Conservation (phyloP, 1,284 basidiomycete genomes). For the Cutaneotrichosporon mucoides region DNA sequence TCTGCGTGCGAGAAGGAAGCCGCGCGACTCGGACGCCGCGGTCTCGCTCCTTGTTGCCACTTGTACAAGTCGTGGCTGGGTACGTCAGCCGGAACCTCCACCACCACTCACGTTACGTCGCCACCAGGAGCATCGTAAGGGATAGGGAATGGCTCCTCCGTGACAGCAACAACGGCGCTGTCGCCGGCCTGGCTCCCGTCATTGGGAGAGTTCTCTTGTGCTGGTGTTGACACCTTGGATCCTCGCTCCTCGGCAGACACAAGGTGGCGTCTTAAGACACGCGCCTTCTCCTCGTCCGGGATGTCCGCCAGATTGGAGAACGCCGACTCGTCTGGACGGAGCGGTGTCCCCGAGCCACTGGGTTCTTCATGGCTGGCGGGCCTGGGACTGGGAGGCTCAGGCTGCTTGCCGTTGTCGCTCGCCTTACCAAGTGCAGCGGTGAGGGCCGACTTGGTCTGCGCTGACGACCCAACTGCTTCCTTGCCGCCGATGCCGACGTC, state of each 20-base stretch:
- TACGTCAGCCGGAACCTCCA: not conserved
- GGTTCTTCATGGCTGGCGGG: not conserved
- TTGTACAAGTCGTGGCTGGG: constrained; percentile 86
- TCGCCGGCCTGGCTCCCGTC: constrained; percentile 13
- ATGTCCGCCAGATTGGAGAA: constrained; percentile 44
- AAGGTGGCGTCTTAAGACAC: constrained; percentile 71
- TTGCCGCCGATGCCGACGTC: constrained; percentile 11
- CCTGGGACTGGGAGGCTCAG: not conserved
- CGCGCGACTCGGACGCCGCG: constrained; percentile 55
- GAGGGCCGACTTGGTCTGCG: constrained; percentile 8
- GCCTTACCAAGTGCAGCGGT: constrained; percentile 5
- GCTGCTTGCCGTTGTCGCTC: not conserved
- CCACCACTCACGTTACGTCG: constrained; percentile 74
- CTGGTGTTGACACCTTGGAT: constrained; percentile 13
- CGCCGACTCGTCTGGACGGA: constrained; percentile 27
- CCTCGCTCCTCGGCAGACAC: constrained; percentile 67
- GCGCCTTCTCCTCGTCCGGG: constrained; percentile 73
- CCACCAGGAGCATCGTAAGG: constrained; percentile 78
- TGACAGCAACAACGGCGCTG: constrained; percentile 7
- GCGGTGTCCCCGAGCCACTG: constrained; percentile 7
- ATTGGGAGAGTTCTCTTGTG: constrained; percentile 4
- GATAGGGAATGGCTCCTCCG: constrained; percentile 68
- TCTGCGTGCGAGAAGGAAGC: constrained; percentile 65
- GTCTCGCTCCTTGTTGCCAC: constrained; percentile 71
- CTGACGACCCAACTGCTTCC: not conserved